Base-by-base conservation (phyloP, 768 basidiomycete genomes). In the Suillus luteus region DNA sequence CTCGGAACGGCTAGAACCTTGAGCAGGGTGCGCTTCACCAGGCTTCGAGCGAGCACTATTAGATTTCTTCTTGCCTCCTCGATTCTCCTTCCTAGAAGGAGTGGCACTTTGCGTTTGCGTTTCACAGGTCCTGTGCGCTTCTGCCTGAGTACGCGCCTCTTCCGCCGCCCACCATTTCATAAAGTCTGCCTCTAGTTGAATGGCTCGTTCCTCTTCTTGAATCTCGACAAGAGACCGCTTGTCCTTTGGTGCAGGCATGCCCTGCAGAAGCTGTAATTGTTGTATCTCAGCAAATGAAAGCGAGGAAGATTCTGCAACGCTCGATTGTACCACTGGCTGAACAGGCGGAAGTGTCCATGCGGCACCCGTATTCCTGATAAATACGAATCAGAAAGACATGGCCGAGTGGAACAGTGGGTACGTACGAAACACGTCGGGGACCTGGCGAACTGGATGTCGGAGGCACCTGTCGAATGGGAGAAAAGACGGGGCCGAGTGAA, bases 91-190 rank as follows among this genome's bases (percentile, higher is more conserved):
- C 22, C 17, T 27, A 40, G 35, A 5, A 55, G 55, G 38, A 17
- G 55, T 1, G 17, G 55, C 38, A 24, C 17, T 22, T 27, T 40
- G 55, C 9, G 15, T 38, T 40, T 57, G 38, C 9, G 15, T 24
- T 40, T 27, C 38, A 57, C 38, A 27, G 7, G 24, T 17, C 15
- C 17, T 6, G 24, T 24, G 38, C 2, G 55, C 55, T 57, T 90
- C 88, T 40, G 78, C 66, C 66, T 77, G 81, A n/a, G 92, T 73
- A 17, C 91, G 81, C 69, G 85, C 86, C 73, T 94, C 92, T 74
- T 96, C 95, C 8, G 82, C 87, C 1, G 85, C 80, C 93, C 95
- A 97, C 95, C 95, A 97, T 68, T 79, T 83, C 73, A 96, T 73
- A 72, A 97, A 98, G 64, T 92, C 91, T 4, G 80, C 86, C 75